Base-by-base conservation (phyloP, 495 filamentous ascomycete genomes). In the Aspergillus avenaceus region DNA sequence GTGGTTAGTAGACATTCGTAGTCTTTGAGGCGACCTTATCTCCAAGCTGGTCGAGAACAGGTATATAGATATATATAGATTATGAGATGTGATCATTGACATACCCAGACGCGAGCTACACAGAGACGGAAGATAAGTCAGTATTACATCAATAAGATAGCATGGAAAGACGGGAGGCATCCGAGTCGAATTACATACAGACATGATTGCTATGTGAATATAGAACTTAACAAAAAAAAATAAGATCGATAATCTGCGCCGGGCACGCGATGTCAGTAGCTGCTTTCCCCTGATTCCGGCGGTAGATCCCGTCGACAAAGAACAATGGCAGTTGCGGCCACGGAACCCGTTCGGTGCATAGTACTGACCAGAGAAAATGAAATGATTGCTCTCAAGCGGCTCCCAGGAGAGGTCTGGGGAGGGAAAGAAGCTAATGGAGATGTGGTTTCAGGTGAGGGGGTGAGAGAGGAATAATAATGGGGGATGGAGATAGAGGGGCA, bases 101-200 rank as follows among this genome's bases (percentile, higher is more conserved):
- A 56, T 73, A 76, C 72, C 72, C 72, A 52, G 72, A 76, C 61
- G 71, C 68, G 59, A 76, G 66, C 72, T 76, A 54, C 27, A 32
- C 32, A 18, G 42, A 43, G 32, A 41, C 49, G 8, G 43, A 50
- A 53, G 47, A 28, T 50, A 46, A 44, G 38, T 66, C 38, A 65
- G 55, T 24, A 53, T 40, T 45, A 41, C n/a, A 12, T 7, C 34
- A 38, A 37, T 29, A 28, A 21, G 32, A 11, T 28, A 34, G 45
- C 16, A 11, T 14, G 13, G 37, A 50, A 40, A 45, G 38, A 41
- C 31, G 14, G 32, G 32, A 46, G 46, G n/a, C n/a, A n/a, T n/a
- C n/a, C n/a, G 34, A 41, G 26, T 11, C 27, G 8, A 22, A 32
- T 49, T 59, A 70, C 69, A 18, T 24, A 74, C 69, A 56, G 70